A percentile compares a stretch with the other conserved stretches of the same genome.
These are phyloP conservation scores for Chenopodium formosanum DNA, from an alignment of 148 eudicot species.

Conservation along the genomic window DNA sequence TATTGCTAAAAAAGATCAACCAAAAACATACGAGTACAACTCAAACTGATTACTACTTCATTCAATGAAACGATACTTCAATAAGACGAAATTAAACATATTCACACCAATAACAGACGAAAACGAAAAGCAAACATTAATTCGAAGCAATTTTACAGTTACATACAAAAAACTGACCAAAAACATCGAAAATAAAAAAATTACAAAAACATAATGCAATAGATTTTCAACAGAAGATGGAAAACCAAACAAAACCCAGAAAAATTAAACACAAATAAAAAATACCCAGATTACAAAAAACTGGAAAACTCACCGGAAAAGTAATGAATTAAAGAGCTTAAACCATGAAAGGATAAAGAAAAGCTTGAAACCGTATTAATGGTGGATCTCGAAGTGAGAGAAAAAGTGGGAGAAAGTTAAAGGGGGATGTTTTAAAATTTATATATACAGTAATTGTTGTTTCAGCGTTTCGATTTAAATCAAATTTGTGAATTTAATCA, in stretches of 20 bases:
- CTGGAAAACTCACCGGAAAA: background rate
- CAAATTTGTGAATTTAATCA: background rate
- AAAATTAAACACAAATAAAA: background rate
- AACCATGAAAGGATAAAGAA: background rate
- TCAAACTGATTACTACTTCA: background rate
- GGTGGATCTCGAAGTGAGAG: background rate
- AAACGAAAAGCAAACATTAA: no score
- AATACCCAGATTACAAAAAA: constrained; percentile 20
- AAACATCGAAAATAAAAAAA: background rate
- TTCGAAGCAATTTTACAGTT: background rate
- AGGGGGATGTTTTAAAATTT: background rate
- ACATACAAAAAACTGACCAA: background rate
- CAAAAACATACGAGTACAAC: background rate
- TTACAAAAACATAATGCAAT: background rate
- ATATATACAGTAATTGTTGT: background rate
- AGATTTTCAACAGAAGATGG: background rate
- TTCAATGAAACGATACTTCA: background rate
- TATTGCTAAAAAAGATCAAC: background rate
- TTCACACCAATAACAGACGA: background rate
- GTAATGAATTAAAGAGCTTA: background rate
- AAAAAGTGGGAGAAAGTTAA: constrained; percentile 5
- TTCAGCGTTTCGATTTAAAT: background rate
- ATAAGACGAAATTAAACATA: background rate
- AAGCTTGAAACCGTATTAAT: constrained; percentile 7
- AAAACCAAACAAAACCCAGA: constrained; percentile 16